phyloP scores from a whole-genome alignment of 139 green algal genomes.

The Pleodorina starrii region DNA sequence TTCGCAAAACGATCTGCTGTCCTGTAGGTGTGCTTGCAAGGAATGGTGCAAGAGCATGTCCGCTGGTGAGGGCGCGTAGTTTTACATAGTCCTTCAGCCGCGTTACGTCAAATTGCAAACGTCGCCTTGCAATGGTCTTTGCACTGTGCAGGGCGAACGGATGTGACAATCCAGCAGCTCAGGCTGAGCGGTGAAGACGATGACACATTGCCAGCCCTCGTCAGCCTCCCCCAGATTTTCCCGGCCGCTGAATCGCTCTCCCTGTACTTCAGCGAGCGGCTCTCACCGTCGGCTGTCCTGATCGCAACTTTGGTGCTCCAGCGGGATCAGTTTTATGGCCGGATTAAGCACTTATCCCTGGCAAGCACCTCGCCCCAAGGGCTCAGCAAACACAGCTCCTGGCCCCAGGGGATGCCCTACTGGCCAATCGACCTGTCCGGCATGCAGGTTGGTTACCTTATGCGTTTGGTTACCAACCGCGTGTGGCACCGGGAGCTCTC shows the following conservation, averaged over 20 bases:
- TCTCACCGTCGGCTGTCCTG: neutral
- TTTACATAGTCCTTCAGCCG: too few relatives aligned
- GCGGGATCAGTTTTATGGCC: neutral
- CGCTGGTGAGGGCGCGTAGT: neutral
- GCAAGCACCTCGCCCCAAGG: neutral
- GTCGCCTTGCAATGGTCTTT: too few relatives aligned
- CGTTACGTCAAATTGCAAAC: too few relatives aligned
- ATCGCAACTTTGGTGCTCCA: neutral
- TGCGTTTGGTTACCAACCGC: too few relatives aligned
- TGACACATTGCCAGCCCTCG: neutral
- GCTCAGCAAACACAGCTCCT: neutral
- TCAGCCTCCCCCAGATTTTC: neutral
- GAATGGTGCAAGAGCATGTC: neutral
- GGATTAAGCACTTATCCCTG: neutral
- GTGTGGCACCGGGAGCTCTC: too few relatives aligned
- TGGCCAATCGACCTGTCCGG: neutral
- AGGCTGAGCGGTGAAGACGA: neutral
- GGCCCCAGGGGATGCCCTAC: slow-evolving; percentile 19
- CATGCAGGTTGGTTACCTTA: neutral
- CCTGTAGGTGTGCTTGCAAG: neutral
- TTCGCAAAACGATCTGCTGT: neutral
- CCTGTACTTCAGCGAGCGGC: slow-evolving; percentile 6
- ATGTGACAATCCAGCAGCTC: neutral
- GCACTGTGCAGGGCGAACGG: neutral
- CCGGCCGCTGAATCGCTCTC: neutral